Percentiles rank a stretch among this genome's conserved stretches.
These are phyloP conservation scores for Trichocladium antarcticum DNA, from an alignment of 495 filamentous ascomycete species.

Conservation along the genomic window DNA sequence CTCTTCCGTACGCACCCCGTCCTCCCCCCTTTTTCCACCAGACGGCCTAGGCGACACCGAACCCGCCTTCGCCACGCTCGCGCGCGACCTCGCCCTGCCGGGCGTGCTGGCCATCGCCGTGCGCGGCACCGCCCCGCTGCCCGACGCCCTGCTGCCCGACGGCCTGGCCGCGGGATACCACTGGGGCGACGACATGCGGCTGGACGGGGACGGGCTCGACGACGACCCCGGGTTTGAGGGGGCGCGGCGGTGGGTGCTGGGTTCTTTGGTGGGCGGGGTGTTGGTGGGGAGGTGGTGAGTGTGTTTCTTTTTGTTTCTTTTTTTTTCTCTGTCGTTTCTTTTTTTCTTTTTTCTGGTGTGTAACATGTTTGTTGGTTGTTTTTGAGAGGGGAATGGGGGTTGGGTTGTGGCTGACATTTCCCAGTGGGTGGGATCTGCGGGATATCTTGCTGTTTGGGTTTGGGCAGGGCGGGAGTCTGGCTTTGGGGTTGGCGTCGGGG, in stretches of 20 bases:
- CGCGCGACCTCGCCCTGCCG: constrained; percentile 60
- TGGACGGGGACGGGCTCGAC: constrained; percentile 62
- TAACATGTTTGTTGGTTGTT: too few relatives aligned
- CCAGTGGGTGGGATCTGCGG: constrained; percentile 46
- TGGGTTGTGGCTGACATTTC: not conserved
- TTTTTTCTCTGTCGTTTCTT: not conserved
- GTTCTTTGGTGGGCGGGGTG: constrained; percentile 47
- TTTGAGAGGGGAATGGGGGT: too few relatives aligned
- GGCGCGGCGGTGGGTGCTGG: constrained; percentile 39
- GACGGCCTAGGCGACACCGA: constrained; percentile 77
- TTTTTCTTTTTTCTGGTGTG: not conserved
- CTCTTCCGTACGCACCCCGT: constrained; percentile 40
- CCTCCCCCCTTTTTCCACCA: too few relatives aligned
- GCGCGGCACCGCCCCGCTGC: constrained; percentile 60
- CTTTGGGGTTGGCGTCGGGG: constrained; percentile 46
- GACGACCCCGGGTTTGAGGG: constrained; percentile 65
- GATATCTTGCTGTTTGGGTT: constrained; percentile 75
- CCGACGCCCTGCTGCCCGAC: constrained; percentile 45
- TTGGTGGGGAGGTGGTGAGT: constrained; percentile 49
- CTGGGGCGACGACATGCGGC: constrained; percentile 82
- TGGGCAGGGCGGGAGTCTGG: constrained; percentile 78
- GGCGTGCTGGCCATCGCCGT: constrained; percentile 69
- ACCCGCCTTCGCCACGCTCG: constrained; percentile 58
- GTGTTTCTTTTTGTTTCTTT: not conserved
- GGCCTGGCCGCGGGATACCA: constrained; percentile 44